A percentile compares a stretch with the other conserved stretches of the same genome.
Conservation (phyloP, 106 monocot genomes). For the Acorus gramineus region DNA sequence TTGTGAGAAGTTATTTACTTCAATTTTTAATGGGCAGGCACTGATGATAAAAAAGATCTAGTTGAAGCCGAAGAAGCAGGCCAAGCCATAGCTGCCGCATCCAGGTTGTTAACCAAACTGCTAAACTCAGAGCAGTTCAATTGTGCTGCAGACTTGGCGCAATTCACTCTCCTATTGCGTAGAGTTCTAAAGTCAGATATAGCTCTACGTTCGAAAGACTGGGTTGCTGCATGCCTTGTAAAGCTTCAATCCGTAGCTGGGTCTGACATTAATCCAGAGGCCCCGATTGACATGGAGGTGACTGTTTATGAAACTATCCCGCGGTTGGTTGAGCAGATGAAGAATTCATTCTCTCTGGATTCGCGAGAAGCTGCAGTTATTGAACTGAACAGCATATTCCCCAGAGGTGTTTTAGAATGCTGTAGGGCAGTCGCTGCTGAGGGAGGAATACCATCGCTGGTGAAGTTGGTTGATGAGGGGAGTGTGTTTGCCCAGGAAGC, state of each 20-base stretch:
- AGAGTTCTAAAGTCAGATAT: constrained; percentile 42
- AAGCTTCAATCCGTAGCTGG: constrained; percentile 38
- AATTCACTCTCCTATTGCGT: constrained; percentile 16
- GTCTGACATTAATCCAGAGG: neutral
- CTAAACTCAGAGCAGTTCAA: constrained; percentile 33
- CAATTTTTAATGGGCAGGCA: no score
- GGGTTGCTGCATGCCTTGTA: constrained; percentile 71
- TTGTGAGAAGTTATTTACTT: no score
- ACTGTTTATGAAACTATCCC: constrained; percentile 64
- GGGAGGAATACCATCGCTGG: constrained; percentile 61
- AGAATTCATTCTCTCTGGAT: constrained; percentile 22
- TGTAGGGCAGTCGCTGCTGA: constrained; percentile 38
- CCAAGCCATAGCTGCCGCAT: constrained; percentile 40
- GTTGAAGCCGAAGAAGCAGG: constrained; percentile 41
- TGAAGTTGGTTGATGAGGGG: constrained; percentile 43
- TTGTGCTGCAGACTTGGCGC: constrained; percentile 6
- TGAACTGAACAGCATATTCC: constrained; percentile 42
- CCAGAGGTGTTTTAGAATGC: constrained; percentile 43
- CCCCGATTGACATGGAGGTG: constrained; percentile 45
- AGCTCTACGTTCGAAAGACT: constrained; percentile 47
- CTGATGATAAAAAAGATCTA: neutral
- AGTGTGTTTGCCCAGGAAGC: constrained; percentile 39
- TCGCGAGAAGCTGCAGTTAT: constrained; percentile 34
- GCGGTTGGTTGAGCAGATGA: constrained; percentile 58
- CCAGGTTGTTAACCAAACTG: constrained; percentile 57